phyloP scores from a whole-genome alignment of 2,329 filamentous ascomycete genomes.

The Exophiala dermatitidis region DNA sequence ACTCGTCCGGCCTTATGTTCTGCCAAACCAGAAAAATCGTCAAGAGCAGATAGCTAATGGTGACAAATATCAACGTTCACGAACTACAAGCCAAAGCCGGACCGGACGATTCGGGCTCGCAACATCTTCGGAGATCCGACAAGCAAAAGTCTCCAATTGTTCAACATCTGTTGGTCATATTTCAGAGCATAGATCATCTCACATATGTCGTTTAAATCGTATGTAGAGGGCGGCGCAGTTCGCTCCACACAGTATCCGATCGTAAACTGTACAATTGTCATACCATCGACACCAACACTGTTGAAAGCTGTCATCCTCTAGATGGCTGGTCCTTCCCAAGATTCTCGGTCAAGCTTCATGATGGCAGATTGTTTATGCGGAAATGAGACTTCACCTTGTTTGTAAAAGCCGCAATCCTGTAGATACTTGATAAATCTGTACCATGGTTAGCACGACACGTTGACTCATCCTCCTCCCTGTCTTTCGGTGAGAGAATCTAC shows the following conservation, averaged over 20 bases:
- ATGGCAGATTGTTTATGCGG: conserved; percentile 89
- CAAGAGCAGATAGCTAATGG: too few relatives aligned
- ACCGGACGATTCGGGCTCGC: too few relatives aligned
- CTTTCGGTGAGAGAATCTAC: conserved; percentile 26
- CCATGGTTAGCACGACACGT: conserved; percentile 6
- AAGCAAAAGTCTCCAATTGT: too few relatives aligned
- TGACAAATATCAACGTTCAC: too few relatives aligned
- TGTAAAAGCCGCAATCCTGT: conserved; percentile 69
- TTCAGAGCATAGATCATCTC: not conserved
- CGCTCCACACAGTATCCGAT: not conserved
- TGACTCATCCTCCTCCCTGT: not conserved
- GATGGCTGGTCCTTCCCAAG: conserved; percentile 61
- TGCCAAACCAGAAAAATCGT: too few relatives aligned
- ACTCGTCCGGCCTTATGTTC: too few relatives aligned
- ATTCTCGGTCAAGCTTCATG: conserved; percentile 70
- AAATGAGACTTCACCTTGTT: conserved; percentile 77
- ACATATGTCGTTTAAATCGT: not conserved
- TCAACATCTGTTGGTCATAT: too few relatives aligned
- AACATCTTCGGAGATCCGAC: too few relatives aligned
- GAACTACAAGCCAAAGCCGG: too few relatives aligned
- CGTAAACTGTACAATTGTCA: not conserved
- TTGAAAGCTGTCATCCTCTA: not conserved
- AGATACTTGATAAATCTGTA: conserved; percentile 63
- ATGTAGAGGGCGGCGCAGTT: not conserved
- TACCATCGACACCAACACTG: not conserved